Base-by-base conservation (phyloP, 1,284 basidiomycete species). In the Tilletia caries region DNA sequence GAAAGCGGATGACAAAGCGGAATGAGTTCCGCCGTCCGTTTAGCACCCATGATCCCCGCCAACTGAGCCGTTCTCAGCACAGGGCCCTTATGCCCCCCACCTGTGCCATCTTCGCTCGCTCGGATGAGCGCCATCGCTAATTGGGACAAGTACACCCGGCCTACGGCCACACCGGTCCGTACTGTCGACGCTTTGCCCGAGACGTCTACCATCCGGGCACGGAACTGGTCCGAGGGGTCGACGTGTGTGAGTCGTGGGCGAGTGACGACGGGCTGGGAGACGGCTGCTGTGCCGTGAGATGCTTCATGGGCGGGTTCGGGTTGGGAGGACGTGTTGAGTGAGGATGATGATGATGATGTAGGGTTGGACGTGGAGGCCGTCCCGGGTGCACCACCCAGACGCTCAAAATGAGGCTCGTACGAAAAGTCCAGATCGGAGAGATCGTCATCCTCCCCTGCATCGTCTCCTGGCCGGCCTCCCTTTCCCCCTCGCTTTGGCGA, bases 31-130 rank as follows among this genome's bases (percentile, higher is more conserved):
- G 90, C 86, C 0, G 92, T 94, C 69, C 88, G 88, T 83, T 95
- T 95, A 71, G 90, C 89, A 8, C 87, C 92, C 89, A 93, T 92
- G 81, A 94, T 91, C 15, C 89, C 93, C 1, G 92, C 92, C 84
- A n/a, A 89, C 88, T 83, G 93, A 88, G 65, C 92, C 89, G 83
- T 94, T 92, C 75, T 73, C 12, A 80, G 68, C 1, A 80, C 77
- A 20, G 77, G 74, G 0, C 79, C 79, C 54, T 80, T 80, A n/a
- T 15, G 33, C 10, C 5, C 41, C 25, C 69, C 68, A 15, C 37
- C 37, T 41, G 1, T 41, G 46, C 66, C 84, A 84, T 37, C 85
- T 85, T 70, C 84, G 81, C 65, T 84, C 75, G 37, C 76, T 76
- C 66, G 82, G 70, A 66, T 76, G 29, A 93, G 86, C 0, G 88